phyloP scores from a whole-genome alignment of 2,329 filamentous ascomycete species.

The Aspergillus sp. region DNA sequence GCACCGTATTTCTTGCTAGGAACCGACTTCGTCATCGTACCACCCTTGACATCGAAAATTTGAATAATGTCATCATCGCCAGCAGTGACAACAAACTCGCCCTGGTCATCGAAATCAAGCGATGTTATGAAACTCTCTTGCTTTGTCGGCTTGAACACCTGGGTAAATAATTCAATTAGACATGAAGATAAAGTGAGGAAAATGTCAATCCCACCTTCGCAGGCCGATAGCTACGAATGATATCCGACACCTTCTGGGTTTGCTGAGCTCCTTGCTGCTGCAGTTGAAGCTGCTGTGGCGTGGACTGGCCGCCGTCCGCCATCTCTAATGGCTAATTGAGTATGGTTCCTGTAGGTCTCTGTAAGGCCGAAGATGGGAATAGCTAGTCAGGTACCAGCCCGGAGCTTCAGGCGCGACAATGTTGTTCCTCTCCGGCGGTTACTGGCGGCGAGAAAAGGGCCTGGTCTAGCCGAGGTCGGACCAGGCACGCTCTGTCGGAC shows the following conservation, averaged over 20 bases:
- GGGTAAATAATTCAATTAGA: conserved; percentile 12
- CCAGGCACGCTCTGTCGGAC: not conserved
- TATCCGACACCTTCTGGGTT: conserved; percentile 70
- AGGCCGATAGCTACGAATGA: conserved; percentile 75
- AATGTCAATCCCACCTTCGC: conserved; percentile 62
- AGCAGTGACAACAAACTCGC: conserved; percentile 86
- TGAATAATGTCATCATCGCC: conserved; percentile 94
- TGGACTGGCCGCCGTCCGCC: conserved; percentile 27
- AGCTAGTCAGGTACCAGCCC: no score
- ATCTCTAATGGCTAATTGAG: conserved; percentile 18
- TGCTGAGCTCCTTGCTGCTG: conserved; percentile 27
- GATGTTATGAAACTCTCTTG: conserved; percentile 71
- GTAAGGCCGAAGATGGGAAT: no score
- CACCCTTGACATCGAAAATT: conserved; percentile 90
- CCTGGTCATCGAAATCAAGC: conserved; percentile 93
- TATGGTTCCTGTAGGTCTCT: not conserved
- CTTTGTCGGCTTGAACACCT: conserved; percentile 38
- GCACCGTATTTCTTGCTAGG: conserved; percentile 97
- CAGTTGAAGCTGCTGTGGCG: conserved; percentile 24
- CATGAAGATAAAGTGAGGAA: not conserved
- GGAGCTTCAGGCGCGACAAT: conserved; percentile 3
- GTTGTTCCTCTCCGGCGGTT: conserved; percentile 22
- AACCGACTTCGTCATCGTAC: conserved; percentile 82
- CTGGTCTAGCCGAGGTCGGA: conserved; percentile 18
- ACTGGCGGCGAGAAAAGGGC: conserved; percentile 8